phyloP scores from a whole-genome alignment of 108 stramenopile species.

The Pseudonitzschia multiseries region DNA sequence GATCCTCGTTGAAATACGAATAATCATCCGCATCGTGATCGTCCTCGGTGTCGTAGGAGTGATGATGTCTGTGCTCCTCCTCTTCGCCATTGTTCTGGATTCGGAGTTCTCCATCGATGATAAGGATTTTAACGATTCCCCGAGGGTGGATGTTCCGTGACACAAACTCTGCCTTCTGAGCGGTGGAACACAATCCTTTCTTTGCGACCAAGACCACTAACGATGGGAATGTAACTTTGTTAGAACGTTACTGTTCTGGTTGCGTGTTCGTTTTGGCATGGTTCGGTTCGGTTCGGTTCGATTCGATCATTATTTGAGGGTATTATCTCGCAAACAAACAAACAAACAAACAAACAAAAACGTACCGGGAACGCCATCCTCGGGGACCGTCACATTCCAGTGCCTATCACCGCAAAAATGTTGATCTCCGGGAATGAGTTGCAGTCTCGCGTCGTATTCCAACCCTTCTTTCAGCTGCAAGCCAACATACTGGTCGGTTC shows the following conservation, averaged over 20 bases:
- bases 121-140: conserved; percentile 11
- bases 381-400: not conserved
- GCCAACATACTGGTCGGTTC: conserved; percentile 14
- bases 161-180: conserved; percentile 21
- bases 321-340: no score
- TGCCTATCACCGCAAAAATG: not conserved
- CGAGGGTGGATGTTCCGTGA: conserved; percentile 12
- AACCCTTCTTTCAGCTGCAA: conserved; percentile 4
- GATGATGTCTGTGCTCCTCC: not conserved
- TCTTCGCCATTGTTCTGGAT: not conserved
- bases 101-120: conserved; percentile 18
- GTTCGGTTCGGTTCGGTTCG: no score
- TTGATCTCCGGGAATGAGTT: not conserved
- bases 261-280: no score
- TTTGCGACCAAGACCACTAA: conserved; percentile 10
- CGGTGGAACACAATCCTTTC: conserved; percentile 17
- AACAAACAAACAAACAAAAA: not conserved
- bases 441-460: conserved; percentile 4
- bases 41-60: not conserved
- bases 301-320: no score
- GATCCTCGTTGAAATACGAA: not conserved
- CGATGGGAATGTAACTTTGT: not conserved
- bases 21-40: not conserved
- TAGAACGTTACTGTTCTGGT: not conserved
- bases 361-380: conserved; percentile 15